These are phyloP conservation scores for Juglanconis sp. DNA, from an alignment of 2,329 filamentous ascomycete genomes.

Conservation along the genomic window DNA sequence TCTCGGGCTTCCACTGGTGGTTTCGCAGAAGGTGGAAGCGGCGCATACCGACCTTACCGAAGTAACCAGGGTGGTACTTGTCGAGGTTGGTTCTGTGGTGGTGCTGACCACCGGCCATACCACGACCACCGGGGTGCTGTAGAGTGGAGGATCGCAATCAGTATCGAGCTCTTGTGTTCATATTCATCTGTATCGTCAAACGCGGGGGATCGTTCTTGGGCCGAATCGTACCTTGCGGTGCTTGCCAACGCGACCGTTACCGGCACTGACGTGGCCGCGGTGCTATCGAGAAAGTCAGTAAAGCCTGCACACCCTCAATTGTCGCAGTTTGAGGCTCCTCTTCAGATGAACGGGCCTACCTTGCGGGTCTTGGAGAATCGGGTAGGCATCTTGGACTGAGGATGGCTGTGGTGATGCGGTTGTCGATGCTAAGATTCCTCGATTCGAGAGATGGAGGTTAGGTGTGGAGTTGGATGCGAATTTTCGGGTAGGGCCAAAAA, in stretches of 20 bases:
- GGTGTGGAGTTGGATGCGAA: conserved; percentile 8
- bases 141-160: background rate
- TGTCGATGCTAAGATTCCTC: conserved; percentile 16
- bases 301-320: conserved; percentile 6
- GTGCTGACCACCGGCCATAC: conserved; percentile 96
- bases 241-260: conserved; percentile 98
- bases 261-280: conserved; percentile 97
- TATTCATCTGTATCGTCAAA: background rate
- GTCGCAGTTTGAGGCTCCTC: conserved; percentile 2
- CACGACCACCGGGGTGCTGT: conserved; percentile 69
- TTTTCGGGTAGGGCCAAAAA: conserved; percentile 1
- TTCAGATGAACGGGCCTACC: conserved; percentile 24
- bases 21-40: conserved; percentile 96
- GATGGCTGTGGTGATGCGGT: conserved; percentile 17
- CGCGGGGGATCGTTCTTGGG: background rate
- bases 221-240: conserved; percentile 69
- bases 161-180: background rate
- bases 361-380: conserved; percentile 73
- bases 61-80: conserved; percentile 98
- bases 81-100: conserved; percentile 85
- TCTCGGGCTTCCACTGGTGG: conserved; percentile 96
- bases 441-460: conserved; percentile 3
- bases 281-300: conserved; percentile 44
- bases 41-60: conserved; percentile 93
- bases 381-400: conserved; percentile 52